These are phyloP conservation scores for Helotiales sp. DNA, from an alignment of 2,329 filamentous ascomycete genomes.

Conservation along the genomic window DNA sequence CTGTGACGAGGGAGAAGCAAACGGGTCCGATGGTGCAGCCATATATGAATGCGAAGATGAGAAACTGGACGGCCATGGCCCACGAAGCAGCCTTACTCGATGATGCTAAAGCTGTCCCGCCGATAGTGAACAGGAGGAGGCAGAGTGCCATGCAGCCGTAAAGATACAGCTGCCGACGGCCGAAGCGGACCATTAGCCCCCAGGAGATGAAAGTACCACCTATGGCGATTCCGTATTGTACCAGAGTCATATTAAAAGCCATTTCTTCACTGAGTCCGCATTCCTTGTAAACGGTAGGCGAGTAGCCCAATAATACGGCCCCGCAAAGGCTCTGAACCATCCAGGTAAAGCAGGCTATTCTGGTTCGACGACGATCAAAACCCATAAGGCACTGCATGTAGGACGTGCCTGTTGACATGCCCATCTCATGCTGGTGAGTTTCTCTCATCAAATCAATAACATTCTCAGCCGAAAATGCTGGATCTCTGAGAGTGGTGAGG, in stretches of 20 bases:
- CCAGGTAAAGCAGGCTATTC: slow-evolving; percentile 62
- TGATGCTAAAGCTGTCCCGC: slow-evolving; percentile 50
- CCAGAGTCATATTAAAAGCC: slow-evolving; percentile 60
- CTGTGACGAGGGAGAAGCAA: slow-evolving; percentile 49
- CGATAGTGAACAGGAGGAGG: slow-evolving; percentile 52
- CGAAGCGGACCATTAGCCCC: slow-evolving; percentile 52
- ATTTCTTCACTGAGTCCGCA: slow-evolving; percentile 55
- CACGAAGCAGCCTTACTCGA: slow-evolving; percentile 49
- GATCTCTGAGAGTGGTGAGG: neutral
- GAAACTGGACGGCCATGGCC: slow-evolving; percentile 48
- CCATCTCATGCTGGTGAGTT: slow-evolving; percentile 60
- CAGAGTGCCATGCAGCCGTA: slow-evolving; percentile 50
- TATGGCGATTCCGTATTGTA: slow-evolving; percentile 52
- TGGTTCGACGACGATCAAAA: slow-evolving; percentile 55
- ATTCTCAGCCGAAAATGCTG: neutral
- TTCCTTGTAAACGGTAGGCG: slow-evolving; percentile 63
- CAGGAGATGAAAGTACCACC: slow-evolving; percentile 57
- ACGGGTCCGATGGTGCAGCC: slow-evolving; percentile 51
- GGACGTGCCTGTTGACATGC: slow-evolving; percentile 48
- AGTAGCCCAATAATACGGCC: slow-evolving; percentile 67
- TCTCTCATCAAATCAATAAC: slow-evolving; percentile 57
- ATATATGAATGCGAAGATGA: slow-evolving; percentile 49
- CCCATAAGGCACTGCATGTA: slow-evolving; percentile 57
- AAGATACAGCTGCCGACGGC: slow-evolving; percentile 56
- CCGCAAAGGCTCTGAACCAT: slow-evolving; percentile 66